phyloP scores from a whole-genome alignment of 768 basidiomycete genomes.

The Rhodotorula diobovata region DNA sequence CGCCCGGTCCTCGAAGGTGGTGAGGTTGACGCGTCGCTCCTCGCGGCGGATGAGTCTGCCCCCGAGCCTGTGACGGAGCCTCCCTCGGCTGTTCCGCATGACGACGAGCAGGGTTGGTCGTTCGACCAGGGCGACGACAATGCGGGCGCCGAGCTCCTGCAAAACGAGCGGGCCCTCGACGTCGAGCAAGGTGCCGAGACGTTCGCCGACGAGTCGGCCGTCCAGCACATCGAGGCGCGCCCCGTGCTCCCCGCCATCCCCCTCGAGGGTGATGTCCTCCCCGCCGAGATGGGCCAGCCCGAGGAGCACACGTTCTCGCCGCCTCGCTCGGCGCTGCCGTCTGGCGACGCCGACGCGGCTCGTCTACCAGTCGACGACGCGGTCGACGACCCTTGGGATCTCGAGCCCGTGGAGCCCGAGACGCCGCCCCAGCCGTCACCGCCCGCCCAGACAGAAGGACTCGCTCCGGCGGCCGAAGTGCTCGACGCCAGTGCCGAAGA shows the following conservation, averaged over 20 bases:
- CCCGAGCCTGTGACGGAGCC: neutral
- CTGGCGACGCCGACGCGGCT: neutral
- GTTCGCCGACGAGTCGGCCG: neutral
- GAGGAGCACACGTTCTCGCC: conserved; percentile 12
- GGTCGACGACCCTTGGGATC: conserved; percentile 14
- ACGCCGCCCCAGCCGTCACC: neutral
- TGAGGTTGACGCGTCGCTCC: neutral
- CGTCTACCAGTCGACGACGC: neutral
- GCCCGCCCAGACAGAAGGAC: no score
- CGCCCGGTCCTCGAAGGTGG: neutral
- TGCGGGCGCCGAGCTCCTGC: conserved; percentile 7
- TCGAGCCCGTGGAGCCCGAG: conserved; percentile 4
- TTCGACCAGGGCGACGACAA: neutral
- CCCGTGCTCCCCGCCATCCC: neutral
- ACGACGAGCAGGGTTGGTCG: neutral
- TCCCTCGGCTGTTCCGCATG: neutral
- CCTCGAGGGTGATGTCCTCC: neutral
- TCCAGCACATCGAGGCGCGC: conserved; percentile 9
- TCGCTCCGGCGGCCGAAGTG: no score
- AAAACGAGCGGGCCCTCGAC: neutral
- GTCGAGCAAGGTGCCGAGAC: neutral
- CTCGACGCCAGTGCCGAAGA: no score
- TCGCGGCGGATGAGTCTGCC: neutral
- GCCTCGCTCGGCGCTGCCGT: neutral
- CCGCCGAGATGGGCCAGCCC: neutral